Evolutionary conservation across 768 basidiomycete genomes (phyloP).

Genomic region (Russula sp.): DNA sequence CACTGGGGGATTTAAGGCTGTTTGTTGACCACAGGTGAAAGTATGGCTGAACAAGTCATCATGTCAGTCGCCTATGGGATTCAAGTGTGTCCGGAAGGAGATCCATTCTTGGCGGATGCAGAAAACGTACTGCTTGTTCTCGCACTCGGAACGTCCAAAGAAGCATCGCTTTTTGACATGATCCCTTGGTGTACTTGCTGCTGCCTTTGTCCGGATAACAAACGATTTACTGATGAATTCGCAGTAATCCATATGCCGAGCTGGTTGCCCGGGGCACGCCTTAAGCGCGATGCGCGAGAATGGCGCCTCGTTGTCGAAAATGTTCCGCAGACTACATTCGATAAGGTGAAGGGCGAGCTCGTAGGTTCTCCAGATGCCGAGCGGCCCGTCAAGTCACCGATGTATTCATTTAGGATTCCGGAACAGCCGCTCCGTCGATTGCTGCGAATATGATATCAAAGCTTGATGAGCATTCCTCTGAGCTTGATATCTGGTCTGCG

Average conservation of each 20-base stretch:
- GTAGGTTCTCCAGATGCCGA: not conserved
- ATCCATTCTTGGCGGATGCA: slow-evolving; percentile 27
- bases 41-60: slow-evolving; percentile 35
- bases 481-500: not conserved
- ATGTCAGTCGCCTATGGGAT: slow-evolving; percentile 43
- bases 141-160: slow-evolving; percentile 17
- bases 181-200: slow-evolving; percentile 27
- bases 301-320: not conserved
- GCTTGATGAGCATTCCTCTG: not conserved
- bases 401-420: not conserved
- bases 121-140: not conserved
- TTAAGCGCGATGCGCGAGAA: slow-evolving; percentile 8
- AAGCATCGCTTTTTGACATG: slow-evolving; percentile 39
- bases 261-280: slow-evolving; percentile 27
- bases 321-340: not conserved
- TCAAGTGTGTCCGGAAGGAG: slow-evolving; percentile 27
- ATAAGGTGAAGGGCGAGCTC: not conserved
- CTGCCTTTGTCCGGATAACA: not conserved
- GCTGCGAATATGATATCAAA: not conserved
- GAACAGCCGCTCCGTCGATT: not conserved
- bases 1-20: not conserved
- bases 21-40: slow-evolving; percentile 16
- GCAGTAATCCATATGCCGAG: slow-evolving; percentile 23
- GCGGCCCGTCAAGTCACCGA: not conserved
- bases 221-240: not conserved